Evolutionary conservation across 2,329 filamentous ascomycete species (phyloP).

Genomic region (Penicillium concentricum): DNA sequence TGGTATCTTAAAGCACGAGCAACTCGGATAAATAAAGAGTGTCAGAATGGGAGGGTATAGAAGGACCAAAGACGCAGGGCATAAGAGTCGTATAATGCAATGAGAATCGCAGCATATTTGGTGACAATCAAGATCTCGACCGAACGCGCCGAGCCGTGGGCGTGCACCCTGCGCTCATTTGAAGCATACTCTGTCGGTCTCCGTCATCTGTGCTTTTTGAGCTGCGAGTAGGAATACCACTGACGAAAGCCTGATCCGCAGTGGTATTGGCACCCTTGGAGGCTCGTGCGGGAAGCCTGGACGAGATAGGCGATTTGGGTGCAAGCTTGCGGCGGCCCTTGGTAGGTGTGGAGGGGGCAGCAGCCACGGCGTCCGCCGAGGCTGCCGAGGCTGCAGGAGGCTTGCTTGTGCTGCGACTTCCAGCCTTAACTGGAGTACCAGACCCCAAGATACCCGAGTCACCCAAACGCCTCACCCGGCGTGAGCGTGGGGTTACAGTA

Average conservation of each 20-base stretch:
- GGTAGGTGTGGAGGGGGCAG: constrained; percentile 26
- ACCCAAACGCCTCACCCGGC: constrained; percentile 34
- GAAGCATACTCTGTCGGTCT: constrained; percentile 26
- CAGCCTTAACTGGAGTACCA: constrained; percentile 24
- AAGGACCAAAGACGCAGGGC: not conserved
- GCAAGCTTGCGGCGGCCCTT: constrained; percentile 36
- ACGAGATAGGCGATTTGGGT: constrained; percentile 33
- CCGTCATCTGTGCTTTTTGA: constrained; percentile 17
- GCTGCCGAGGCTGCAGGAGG: constrained; percentile 12
- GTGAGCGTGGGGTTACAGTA: constrained; percentile 29
- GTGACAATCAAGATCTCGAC: constrained; percentile 24
- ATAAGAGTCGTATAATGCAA: not conserved
- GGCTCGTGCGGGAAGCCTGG: constrained; percentile 15
- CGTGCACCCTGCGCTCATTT: constrained; percentile 37
- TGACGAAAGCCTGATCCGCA: constrained; percentile 17
- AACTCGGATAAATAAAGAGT: constrained; percentile 5
- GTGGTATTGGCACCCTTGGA: constrained; percentile 16
- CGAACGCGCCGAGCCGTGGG: constrained; percentile 37
- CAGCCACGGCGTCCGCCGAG: constrained; percentile 1
- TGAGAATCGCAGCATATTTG: not conserved
- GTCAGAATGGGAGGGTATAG: constrained; percentile 1
- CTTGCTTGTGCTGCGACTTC: constrained; percentile 21
- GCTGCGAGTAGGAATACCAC: constrained; percentile 20
- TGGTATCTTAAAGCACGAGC: constrained; percentile 18
- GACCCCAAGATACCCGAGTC: constrained; percentile 24